These are phyloP conservation scores for Rhododendron griersonianum DNA, from an alignment of 148 eudicot species.

Conservation along the genomic window DNA sequence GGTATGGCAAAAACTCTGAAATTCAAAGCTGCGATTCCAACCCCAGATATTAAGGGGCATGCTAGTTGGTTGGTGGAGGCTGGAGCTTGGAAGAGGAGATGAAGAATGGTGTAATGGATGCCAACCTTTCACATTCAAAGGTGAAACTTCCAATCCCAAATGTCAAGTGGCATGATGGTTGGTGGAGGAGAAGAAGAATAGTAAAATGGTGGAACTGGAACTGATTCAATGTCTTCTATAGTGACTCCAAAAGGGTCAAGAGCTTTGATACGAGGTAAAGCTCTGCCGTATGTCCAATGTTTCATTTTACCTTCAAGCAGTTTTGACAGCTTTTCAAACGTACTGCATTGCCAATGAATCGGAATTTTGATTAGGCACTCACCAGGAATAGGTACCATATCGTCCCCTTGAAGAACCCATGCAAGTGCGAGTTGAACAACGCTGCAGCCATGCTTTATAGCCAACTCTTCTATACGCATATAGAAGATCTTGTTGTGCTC, in stretches of 20 bases:
- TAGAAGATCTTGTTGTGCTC: slow-evolving; percentile 67
- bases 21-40: neutral
- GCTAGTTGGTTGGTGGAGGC: neutral
- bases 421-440: slow-evolving; percentile 72
- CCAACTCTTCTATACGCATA: slow-evolving; percentile 38
- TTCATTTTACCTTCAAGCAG: neutral
- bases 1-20: neutral
- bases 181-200: neutral
- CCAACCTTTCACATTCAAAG: neutral
- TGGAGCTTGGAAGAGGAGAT: neutral
- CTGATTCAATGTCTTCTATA: neutral
- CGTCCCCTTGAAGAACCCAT: slow-evolving; percentile 82
- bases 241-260: neutral
- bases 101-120: neutral
- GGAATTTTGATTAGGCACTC: neutral
- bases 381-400: slow-evolving; percentile 50
- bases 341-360: neutral
- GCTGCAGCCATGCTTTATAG: slow-evolving; percentile 57
- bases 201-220: neutral
- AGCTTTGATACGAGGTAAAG: neutral
- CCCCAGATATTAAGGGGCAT: neutral
- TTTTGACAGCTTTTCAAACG: neutral
- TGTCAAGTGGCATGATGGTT: neutral
- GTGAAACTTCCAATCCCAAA: too few species aligned
- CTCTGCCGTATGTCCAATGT: neutral